Conservation (phyloP, 2,329 filamentous ascomycete species). For the Neonectria ditissima region DNA sequence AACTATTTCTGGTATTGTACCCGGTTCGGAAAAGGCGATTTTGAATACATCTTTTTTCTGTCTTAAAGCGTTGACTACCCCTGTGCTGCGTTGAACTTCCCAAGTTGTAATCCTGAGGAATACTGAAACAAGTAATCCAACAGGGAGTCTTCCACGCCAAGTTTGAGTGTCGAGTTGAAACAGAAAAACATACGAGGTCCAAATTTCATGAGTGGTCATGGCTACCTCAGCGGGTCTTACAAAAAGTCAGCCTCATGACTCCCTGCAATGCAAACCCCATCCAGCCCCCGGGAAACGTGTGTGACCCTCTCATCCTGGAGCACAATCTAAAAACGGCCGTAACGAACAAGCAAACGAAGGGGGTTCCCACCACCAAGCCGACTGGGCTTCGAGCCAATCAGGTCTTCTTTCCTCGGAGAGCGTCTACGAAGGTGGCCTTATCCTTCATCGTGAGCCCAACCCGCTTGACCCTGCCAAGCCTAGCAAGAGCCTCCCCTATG, state of each 20-base stretch:
- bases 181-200: background rate
- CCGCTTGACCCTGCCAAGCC: slow-evolving; percentile 87
- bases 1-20: slow-evolving; percentile 42
- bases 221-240: slow-evolving; percentile 29
- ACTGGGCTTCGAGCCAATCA: slow-evolving; percentile 29
- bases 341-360: background rate
- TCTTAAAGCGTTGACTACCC: slow-evolving; percentile 18
- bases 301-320: slow-evolving; percentile 2
- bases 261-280: slow-evolving; percentile 41
- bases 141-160: background rate
- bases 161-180: background rate
- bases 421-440: slow-evolving; percentile 83
- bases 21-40: slow-evolving; percentile 46
- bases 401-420: slow-evolving; percentile 63
- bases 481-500: slow-evolving; percentile 86
- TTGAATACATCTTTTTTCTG: slow-evolving; percentile 36
- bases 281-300: slow-evolving; percentile 11
- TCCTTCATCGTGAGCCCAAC: slow-evolving; percentile 86
- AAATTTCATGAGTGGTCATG: slow-evolving; percentile 26
- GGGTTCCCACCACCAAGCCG: background rate
- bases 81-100: background rate
- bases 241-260: slow-evolving; percentile 31
- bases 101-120: background rate
- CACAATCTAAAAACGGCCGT: slow-evolving; percentile 15
- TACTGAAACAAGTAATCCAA: background rate